Base-by-base conservation (phyloP, 169 alveolate genomes). In the Blepharisma undulans region DNA sequence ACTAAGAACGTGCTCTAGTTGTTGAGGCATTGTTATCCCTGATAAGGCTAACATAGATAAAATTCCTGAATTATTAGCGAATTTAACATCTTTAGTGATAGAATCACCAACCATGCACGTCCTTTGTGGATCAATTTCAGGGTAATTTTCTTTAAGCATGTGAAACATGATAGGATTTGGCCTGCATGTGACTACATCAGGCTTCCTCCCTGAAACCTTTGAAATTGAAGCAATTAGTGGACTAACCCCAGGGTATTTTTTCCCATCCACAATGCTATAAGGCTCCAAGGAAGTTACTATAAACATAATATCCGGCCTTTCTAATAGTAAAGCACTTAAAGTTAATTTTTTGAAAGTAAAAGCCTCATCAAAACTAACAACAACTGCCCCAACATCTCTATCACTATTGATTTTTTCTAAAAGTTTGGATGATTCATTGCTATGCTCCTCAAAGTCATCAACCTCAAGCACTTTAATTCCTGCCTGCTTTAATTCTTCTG, bases 221-320 rank as follows among this genome's bases (percentile, higher is more conserved):
- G 60, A 25, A 29, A 78, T 32, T 5, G 86, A 27, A 29, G 34
- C 86, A 29, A 78, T 78, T 7, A 78, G 60, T 21, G 86, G 86
- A 4, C 86, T 36, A 32, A 78, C 86, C 86, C 86, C 86, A n/a
- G 86, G 86, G 86, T 78, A 78, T 32, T 78, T 78, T 78, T 78
- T 78, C 4, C 86, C 86, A 29, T 78, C 60, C 25, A 78, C 86
- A 25, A 78, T 22, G 29, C 29, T 21, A 78, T 78, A 78, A 29
- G 34, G 34, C 71, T 21, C 29, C 29, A 21, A 27, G 18, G 29
- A 27, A 29, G 86, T 78, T 1, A 34, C 86, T 27, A 78, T 78
- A 14, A 78, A 78, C 86, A 78, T 27, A 78, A 25, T 29, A 12
- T 78, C 86, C 18, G 29, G 29, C 18, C 86, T 25, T 78, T 78